Base-by-base conservation (phyloP, 306 rosid species). In the Rosa persica region DNA sequence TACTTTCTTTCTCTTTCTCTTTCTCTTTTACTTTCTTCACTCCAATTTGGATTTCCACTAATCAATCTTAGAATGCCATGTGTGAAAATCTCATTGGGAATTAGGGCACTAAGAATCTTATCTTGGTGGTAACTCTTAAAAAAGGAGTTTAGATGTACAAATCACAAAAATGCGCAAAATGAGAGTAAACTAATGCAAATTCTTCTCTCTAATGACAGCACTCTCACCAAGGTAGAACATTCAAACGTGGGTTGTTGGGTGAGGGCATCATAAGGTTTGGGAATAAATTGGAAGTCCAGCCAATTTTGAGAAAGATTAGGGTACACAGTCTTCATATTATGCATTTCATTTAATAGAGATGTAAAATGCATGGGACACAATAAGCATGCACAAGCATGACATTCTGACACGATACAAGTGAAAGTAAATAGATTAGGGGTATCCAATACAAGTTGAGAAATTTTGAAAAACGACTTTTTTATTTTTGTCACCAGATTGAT, bases 161-260 rank as follows among this genome's bases (percentile, higher is more conserved):
- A 57, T 13, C 20, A 48, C 76, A 57, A 57, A 57, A n/a, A 61
- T 73, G 40, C 40, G 34, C 5, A 57, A 38, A 8, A 17, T 19
- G 9, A 39, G 25, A 36, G 46, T 65, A 73, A 13, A 23, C 1
- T 39, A 74, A 42, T 43, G 70, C 44, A 40, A 16, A 60, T 13
- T 74, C 23, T 8, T 57, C 54, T 58, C 54, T 62, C 0, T 23
- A 23, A 42, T 15, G 40, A 4, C 67, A 23, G 6, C 68, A 58
- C 54, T 15, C 9, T 36, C 38, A 38, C 67, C 48, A 49, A 44
- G 46, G 74, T 9, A 72, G 65, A 52, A 52, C 76, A 73, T 17
- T 39, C 20, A 73, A 73, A 73, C 66, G 49, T 73, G 65, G 76
- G 47, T 72, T 72, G 65, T n/a, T 57, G 20, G 78, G 52, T 8